Base-by-base conservation (phyloP, 1,284 basidiomycete genomes). In the Apiotrichum siamense region DNA sequence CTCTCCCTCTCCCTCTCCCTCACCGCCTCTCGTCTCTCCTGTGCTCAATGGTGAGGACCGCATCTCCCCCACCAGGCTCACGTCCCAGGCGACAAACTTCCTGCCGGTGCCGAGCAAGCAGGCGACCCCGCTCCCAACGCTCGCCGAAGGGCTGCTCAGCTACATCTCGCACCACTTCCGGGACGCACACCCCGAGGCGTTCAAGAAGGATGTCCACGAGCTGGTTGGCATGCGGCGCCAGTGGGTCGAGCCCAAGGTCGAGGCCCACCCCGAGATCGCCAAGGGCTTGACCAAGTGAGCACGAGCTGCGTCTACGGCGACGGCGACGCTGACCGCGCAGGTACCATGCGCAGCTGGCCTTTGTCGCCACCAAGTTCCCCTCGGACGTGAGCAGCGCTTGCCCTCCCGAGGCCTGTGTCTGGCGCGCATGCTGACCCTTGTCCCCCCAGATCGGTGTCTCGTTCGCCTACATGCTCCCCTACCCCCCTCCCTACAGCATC, bases 121-220 rank as follows among this genome's bases (percentile, higher is more conserved):
- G 66, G 83, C 87, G 0, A 80, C 80, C 47, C 72, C 78, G 2
- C 66, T 84, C 27, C 77, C 82, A 21, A 75, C 60, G 7, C 57
- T 92, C 55, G 78, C 79, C 26, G 72, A 79, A 23, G 76, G 82
- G 6, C 77, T 86, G 1, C 79, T 83, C 37, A 76, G 77, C 36
- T 88, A 91, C 72, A 84, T 96, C 44, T 76, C 78, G n/a, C 64
- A 73, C 0, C 76, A 81, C 44, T 82, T 86, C 67, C 78, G 80
- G 7, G 84, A 86, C 37, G 81, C 83, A n/a, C 88, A 94, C 65
- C 88, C 91, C 0, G 88, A 92, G 62, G 83, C 85, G n/a, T 93
- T 92, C 76, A 83, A 79, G 68, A 77, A 79, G 62, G 92, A 97
- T 69, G 82, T 93, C 44, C 78, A 78, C 10, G 73, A 74, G 25